Evolutionary conservation across 2,329 filamentous ascomycete species (phyloP).

Genomic region (Claviceps pazoutovae): DNA sequence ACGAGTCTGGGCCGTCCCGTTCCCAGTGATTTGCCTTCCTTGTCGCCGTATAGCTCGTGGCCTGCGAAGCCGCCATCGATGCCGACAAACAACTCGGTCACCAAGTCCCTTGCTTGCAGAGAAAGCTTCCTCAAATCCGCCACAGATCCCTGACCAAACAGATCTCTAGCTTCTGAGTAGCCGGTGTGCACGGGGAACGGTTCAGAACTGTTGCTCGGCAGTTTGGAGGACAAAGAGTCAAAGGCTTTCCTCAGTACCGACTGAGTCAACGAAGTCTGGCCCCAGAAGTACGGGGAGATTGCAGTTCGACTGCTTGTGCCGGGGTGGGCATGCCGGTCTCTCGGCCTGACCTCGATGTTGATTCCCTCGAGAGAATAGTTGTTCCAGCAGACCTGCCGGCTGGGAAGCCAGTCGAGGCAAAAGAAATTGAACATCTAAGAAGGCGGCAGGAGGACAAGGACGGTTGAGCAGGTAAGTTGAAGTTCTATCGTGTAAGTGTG

Average conservation of each 20-base stretch:
- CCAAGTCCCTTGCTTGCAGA: slow-evolving; percentile 5
- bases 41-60: not conserved
- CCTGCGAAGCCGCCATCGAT: not conserved
- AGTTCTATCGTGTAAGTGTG: not conserved
- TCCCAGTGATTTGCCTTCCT: not conserved
- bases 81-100: slow-evolving; percentile 7
- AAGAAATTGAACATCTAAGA: slow-evolving; percentile 5
- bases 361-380: slow-evolving; percentile 7
- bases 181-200: slow-evolving; percentile 4
- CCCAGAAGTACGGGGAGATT: slow-evolving; percentile 9
- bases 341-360: slow-evolving; percentile 4
- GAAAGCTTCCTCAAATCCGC: slow-evolving; percentile 7
- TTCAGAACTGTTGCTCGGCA: not conserved
- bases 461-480: not conserved
- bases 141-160: slow-evolving; percentile 7
- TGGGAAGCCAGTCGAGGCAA: not conserved
- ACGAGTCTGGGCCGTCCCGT: slow-evolving; percentile 6
- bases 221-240: not conserved
- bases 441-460: not conserved
- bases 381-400: slow-evolving; percentile 4
- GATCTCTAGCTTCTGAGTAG: slow-evolving; percentile 8
- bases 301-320: not conserved
- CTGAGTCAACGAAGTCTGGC: slow-evolving; percentile 3
- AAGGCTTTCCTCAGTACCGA: not conserved
- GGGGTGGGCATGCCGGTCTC: slow-evolving; percentile 1